These are phyloP conservation scores for Russula sp. DNA, from an alignment of 768 basidiomycete genomes.

Conservation along the genomic window DNA sequence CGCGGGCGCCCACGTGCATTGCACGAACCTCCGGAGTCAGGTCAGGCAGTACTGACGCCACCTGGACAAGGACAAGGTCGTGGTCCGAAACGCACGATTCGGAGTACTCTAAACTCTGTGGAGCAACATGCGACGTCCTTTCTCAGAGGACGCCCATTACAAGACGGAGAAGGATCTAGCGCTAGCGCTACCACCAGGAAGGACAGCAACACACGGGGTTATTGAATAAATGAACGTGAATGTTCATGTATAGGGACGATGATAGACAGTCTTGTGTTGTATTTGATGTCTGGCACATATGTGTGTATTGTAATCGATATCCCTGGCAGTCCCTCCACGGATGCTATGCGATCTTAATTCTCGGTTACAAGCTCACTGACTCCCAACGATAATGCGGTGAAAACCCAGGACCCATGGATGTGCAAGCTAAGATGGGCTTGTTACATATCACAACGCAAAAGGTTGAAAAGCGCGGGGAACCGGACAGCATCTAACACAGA, in stretches of 20 bases:
- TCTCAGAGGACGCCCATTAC: conserved; percentile 55
- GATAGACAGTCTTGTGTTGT: conserved; percentile 20
- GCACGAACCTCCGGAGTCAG: conserved; percentile 14
- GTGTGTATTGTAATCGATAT: conserved; percentile 25
- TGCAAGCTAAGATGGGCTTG: not conserved
- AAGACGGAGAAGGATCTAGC: conserved; percentile 26
- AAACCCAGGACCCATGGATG: not conserved
- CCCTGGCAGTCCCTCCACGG: not conserved
- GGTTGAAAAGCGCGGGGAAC: not conserved
- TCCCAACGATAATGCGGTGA: not conserved
- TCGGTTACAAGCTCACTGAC: not conserved
- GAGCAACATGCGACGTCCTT: conserved; percentile 67
- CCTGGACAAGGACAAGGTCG: conserved; percentile 49
- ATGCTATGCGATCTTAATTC: not conserved
- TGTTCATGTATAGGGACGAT: conserved; percentile 6
- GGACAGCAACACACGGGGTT: conserved; percentile 23
- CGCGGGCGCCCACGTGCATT: conserved; percentile 23
- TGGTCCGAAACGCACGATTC: conserved; percentile 61
- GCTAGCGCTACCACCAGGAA: conserved; percentile 6
- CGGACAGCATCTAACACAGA: not conserved
- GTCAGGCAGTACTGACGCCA: not conserved
- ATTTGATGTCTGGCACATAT: conserved; percentile 13
- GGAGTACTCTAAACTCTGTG: conserved; percentile 66
- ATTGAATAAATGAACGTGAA: conserved; percentile 17
- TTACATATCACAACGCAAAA: not conserved